phyloP scores from a whole-genome alignment of 2,329 filamentous ascomycete species.

The Neurospora crassa region DNA sequence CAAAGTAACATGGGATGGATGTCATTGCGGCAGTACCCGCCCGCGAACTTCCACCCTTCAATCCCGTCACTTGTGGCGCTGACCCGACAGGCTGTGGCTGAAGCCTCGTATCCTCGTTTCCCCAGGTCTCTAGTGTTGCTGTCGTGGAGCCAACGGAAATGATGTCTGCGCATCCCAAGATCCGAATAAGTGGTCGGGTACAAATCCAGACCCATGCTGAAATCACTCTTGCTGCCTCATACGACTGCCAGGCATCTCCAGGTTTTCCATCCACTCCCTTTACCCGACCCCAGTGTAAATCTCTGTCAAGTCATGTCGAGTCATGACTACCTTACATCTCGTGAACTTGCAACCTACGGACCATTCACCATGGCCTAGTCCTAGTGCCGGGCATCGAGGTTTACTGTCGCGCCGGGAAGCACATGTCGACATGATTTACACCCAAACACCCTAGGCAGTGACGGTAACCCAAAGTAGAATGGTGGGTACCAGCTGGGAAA shows the following conservation, averaged over 20 bases:
- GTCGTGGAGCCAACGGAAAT: background rate
- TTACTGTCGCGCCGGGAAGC: background rate
- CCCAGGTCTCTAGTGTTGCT: background rate
- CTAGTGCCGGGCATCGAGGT: background rate
- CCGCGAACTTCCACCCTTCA: background rate
- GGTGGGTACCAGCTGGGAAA: background rate
- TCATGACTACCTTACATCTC: background rate
- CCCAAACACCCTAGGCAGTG: background rate
- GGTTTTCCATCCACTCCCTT: background rate
- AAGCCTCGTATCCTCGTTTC: background rate
- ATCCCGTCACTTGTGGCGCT: background rate
- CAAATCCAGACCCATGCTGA: background rate
- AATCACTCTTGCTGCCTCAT: background rate
- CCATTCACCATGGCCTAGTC: background rate
- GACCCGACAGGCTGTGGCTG: background rate
- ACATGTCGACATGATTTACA: background rate
- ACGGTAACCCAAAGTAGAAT: background rate
- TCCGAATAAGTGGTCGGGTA: background rate
- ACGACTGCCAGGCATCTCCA: background rate
- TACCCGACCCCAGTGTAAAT: background rate
- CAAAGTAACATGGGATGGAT: background rate
- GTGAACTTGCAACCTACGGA: background rate
- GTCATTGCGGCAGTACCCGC: background rate
- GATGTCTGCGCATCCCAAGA: background rate
- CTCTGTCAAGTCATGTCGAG: background rate